These are phyloP conservation scores for Talaromyces liani DNA, from an alignment of 495 filamentous ascomycete species.

Conservation along the genomic window DNA sequence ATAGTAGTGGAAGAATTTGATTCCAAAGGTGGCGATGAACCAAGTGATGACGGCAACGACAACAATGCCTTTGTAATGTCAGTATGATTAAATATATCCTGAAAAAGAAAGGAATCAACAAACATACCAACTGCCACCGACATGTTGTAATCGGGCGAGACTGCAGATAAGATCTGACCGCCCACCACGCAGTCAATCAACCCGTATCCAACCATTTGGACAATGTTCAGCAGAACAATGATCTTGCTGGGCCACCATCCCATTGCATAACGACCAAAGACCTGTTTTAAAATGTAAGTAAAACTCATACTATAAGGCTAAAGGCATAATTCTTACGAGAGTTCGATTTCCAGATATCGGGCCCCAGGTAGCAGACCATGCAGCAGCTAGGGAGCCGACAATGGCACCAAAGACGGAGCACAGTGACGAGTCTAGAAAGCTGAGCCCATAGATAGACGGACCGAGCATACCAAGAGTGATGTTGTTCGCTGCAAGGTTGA, in stretches of 20 bases:
- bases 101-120: neutral
- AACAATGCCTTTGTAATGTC: slow-evolving; percentile 48
- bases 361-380: slow-evolving; percentile 69
- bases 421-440: slow-evolving; percentile 58
- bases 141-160: slow-evolving; percentile 52
- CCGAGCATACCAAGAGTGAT: slow-evolving; percentile 69
- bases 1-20: slow-evolving; percentile 63
- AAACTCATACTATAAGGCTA: neutral
- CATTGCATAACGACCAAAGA: slow-evolving; percentile 66
- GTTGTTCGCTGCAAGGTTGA: slow-evolving; percentile 73
- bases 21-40: slow-evolving; percentile 66
- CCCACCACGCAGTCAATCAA: slow-evolving; percentile 64
- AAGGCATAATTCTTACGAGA: slow-evolving; percentile 34
- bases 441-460: slow-evolving; percentile 58
- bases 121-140: slow-evolving; percentile 54
- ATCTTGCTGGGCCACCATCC: slow-evolving; percentile 77
- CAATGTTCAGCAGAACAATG: slow-evolving; percentile 61
- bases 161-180: slow-evolving; percentile 68
- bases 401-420: slow-evolving; percentile 58
- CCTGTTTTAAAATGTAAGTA: slow-evolving; percentile 25
- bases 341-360: slow-evolving; percentile 64
- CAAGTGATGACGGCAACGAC: slow-evolving; percentile 59
- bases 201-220: slow-evolving; percentile 64
- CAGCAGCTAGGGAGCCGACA: slow-evolving; percentile 50
- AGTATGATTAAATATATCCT: neutral